Base-by-base conservation (phyloP, 192 early-diverging fungal genomes). In the Kickxella alabastrina region DNA sequence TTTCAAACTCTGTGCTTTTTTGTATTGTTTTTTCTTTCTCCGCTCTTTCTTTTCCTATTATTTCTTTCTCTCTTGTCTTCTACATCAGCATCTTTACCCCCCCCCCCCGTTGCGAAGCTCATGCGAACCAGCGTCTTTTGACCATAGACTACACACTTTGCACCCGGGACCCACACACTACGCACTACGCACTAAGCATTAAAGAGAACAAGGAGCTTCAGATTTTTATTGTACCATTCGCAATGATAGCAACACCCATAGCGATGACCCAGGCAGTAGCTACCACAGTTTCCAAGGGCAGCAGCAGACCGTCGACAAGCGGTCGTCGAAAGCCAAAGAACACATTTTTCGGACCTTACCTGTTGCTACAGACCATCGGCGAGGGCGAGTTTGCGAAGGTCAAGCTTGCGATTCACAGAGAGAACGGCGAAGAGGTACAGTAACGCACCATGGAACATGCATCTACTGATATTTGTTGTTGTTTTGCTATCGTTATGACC, bases 381-480 rank as follows among this genome's bases (percentile, higher is more conserved):
- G 93, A 96, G 75, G 95, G 93, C 43, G 94, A 98, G 79, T 96
- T 96, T 78, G 93, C 91, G 50, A 95, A 98, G 73, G 93, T 96
- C 52, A 98, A 98, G 75, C 81, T 97, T 12, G 92, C 90, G 3
- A 83, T 89, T 59, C 92, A 98, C 58, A 78, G 79, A 35, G 81
- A 87, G 23, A 75, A 85, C 23, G 79, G 80, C 18, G 79, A 84
- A 56, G 88, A 90, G 78, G 73, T 68, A 64, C 46, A 49, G 58
- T 52, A n/a, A n/a, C n/a, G n/a, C n/a, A n/a, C n/a, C n/a, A n/a
- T n/a, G n/a, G n/a, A n/a, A n/a, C n/a, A n/a, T n/a, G n/a, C n/a
- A n/a, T n/a, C n/a, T n/a, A n/a, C n/a, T n/a, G n/a, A 31, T 81
- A 68, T 65, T 15, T 52, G 39, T 27, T n/a, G n/a, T n/a, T n/a